These are phyloP conservation scores for Letharia lupina DNA, from an alignment of 495 filamentous ascomycete species.

Conservation along the genomic window DNA sequence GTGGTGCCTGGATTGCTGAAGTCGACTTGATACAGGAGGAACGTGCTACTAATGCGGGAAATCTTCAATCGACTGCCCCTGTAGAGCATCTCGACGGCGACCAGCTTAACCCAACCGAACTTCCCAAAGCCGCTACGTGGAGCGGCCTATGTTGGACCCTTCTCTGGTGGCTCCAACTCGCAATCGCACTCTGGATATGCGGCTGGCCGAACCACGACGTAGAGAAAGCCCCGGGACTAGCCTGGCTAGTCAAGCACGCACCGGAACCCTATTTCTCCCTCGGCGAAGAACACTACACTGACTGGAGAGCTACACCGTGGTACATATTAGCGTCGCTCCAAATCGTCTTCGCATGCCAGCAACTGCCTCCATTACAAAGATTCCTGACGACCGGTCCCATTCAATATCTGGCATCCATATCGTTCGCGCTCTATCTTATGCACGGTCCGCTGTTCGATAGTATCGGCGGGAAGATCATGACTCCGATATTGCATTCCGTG, in stretches of 20 bases:
- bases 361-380: background rate
- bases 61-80: background rate
- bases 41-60: background rate
- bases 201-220: slow-evolving; percentile 37
- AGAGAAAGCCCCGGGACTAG: slow-evolving; percentile 33
- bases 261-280: slow-evolving; percentile 19
- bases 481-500: background rate
- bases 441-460: background rate
- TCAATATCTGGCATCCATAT: background rate
- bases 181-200: slow-evolving; percentile 34
- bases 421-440: slow-evolving; percentile 3
- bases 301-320: background rate
- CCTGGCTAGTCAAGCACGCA: slow-evolving; percentile 29
- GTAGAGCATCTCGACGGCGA: background rate
- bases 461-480: background rate
- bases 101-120: background rate
- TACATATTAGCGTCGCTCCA: background rate
- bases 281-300: background rate
- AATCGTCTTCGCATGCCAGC: slow-evolving; percentile 1
- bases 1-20: slow-evolving; percentile 54
- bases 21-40: slow-evolving; percentile 40
- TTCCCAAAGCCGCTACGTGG: no score
- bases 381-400: background rate
- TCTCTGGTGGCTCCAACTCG: slow-evolving; percentile 12
- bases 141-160: background rate